Base-by-base conservation (phyloP, 2,329 filamentous ascomycete genomes). In the Ambrosiella xylebori region DNA sequence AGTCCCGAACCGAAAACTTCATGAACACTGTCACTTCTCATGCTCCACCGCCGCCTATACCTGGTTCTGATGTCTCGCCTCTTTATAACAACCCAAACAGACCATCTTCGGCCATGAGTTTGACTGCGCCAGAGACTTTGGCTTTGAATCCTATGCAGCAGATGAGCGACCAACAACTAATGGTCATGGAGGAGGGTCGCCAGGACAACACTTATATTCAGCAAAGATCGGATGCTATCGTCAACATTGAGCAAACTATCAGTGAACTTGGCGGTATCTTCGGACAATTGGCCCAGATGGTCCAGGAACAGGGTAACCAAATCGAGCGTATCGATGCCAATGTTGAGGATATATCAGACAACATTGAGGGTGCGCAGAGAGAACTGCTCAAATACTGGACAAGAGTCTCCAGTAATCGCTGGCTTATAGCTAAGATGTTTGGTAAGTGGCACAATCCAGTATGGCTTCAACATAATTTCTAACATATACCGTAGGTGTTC, bases 351-450 rank as follows among this genome's bases (percentile, higher is more conserved):
- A 88, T 98, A 5, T 91, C 98, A 57, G 91, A 97, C 66, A 98
- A 98, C 65, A 91, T 98, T n/a, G 82, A 95, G 66, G 93, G 93
- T 15, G 93, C 93, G 5, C 93, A 98, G 68, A 79, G 90, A 62
- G 91, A 98, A 71, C 69, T 98, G 66, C 81, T 98, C 72, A 96
- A 96, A 70, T 98, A 97, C 71, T 98, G 93, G 91, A 85, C 82
- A 36, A 79, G 90, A 45, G 90, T 97, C 36, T 93, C 88, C 59
- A 88, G 90, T 62, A 98, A 98, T 73, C 79, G 93, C 63, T 97
- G 91, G 93, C 73, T 98, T 63, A 84, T 97, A 64, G 89, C 89
- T 49, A 87, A 85, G 68, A 83, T 83, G 80, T 73, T 73, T 69
- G 71, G 59, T 61, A 55, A 56, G 59, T 61, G 41, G 3, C 37